Conservation (phyloP, 2,329 filamentous ascomycete species). For the Colletotrichum gloeosporioides region DNA sequence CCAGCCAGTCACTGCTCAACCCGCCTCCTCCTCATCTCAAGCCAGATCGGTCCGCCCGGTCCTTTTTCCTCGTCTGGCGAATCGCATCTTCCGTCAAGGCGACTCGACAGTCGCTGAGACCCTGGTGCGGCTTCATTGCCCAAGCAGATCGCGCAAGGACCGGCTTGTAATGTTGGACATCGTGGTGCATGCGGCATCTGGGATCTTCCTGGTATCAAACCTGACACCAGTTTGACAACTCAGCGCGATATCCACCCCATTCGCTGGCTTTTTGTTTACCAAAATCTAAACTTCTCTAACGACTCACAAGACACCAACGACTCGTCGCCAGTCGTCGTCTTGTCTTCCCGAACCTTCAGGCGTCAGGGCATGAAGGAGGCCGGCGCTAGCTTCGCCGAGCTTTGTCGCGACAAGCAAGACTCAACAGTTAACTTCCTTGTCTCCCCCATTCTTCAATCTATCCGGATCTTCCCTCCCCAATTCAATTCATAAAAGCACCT, state of each 20-base stretch:
- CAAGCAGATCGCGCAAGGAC: constrained; percentile 44
- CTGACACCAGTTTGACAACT: constrained; percentile 42
- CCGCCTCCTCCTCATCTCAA: not conserved
- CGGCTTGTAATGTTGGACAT: constrained; percentile 44
- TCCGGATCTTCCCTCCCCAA: constrained; percentile 16
- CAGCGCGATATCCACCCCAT: constrained; percentile 35
- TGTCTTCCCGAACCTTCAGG: constrained; percentile 22
- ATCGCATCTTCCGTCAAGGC: constrained; percentile 22
- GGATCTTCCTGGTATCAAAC: constrained; percentile 47
- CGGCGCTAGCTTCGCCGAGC: constrained; percentile 23
- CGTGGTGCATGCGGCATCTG: constrained; percentile 38
- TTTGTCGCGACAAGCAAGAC: constrained; percentile 22
- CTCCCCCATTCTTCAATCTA: constrained; percentile 15
- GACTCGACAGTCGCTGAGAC: constrained; percentile 33
- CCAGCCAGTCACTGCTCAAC: not conserved
- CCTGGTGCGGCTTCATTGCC: constrained; percentile 46
- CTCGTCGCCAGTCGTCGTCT: constrained; percentile 22
- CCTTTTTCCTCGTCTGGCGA: constrained; percentile 14
- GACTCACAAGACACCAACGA: constrained; percentile 24
- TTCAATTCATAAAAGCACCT: constrained; percentile 21
- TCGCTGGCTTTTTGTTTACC: constrained; percentile 25
- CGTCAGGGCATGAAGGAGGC: constrained; percentile 22
- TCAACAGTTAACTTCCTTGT: constrained; percentile 23
- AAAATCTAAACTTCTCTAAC: constrained; percentile 22
- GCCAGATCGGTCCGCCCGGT: constrained; percentile 13